A percentile compares a stretch with the other conserved stretches of the same genome.
Evolutionary conservation across 2,329 filamentous ascomycete species (phyloP).

Genomic region (Lasiodiplodia theobromae): DNA sequence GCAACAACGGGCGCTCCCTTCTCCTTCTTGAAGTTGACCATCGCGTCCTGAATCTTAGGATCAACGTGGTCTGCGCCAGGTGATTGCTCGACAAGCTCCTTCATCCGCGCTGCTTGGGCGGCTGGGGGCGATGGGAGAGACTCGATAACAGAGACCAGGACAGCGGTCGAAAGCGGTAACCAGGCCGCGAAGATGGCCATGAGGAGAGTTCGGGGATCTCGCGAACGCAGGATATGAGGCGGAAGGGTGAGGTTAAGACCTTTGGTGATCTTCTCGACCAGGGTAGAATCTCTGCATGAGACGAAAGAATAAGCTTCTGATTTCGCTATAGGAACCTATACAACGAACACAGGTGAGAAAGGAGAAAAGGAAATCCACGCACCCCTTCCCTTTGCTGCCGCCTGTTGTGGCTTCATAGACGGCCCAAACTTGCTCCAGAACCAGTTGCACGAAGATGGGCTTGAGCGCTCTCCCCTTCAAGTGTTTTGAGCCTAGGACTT

Average conservation of each 20-base stretch:
- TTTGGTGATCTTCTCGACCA: constrained; percentile 95
- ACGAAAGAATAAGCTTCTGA: constrained; percentile 48
- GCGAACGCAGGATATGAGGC: constrained; percentile 81
- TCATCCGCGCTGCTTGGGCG: constrained; percentile 82
- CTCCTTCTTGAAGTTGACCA: constrained; percentile 77
- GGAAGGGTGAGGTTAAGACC: constrained; percentile 84
- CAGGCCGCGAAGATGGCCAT: constrained; percentile 87
- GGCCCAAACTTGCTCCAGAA: constrained; percentile 95
- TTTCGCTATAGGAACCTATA: constrained; percentile 36
- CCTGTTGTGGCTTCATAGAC: constrained; percentile 91
- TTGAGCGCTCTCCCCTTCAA: constrained; percentile 90
- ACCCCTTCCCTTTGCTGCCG: constrained; percentile 81
- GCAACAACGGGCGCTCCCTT: constrained; percentile 82
- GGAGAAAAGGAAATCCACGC: constrained; percentile 53
- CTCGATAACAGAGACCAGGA: constrained; percentile 93
- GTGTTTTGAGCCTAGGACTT: constrained; percentile 88
- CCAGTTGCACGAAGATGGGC: constrained; percentile 96
- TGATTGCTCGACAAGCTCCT: constrained; percentile 78
- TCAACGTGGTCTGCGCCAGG: constrained; percentile 79
- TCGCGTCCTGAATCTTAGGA: constrained; percentile 74
- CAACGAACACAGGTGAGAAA: constrained; percentile 31
- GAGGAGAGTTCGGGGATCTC: constrained; percentile 83
- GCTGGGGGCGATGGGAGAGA: constrained; percentile 82
- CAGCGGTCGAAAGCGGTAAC: constrained; percentile 89
- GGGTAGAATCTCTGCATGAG: constrained; percentile 68